These are phyloP conservation scores for Torulaspora pretoriensis DNA, from an alignment of 1,139 yeast species.

Conservation along the genomic window DNA sequence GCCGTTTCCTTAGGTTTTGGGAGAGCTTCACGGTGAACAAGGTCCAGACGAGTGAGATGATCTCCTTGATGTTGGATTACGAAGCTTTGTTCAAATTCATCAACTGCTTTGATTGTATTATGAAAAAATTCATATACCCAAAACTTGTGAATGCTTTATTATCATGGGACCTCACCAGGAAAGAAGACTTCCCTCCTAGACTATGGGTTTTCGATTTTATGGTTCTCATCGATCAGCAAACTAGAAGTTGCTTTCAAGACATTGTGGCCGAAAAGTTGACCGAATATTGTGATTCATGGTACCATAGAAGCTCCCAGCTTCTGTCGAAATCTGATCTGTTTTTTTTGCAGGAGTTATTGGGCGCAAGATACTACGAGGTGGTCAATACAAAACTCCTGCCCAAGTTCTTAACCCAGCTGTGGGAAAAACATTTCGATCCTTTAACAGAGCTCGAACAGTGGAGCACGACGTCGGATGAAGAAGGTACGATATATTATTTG, in stretches of 20 bases:
- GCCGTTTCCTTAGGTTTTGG: slow-evolving; percentile 14
- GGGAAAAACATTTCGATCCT: slow-evolving; percentile 29
- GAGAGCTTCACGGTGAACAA: slow-evolving; percentile 14
- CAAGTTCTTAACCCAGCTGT: slow-evolving; percentile 32
- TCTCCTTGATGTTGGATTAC: slow-evolving; percentile 43
- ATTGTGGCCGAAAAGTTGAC: slow-evolving; percentile 32
- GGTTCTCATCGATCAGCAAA: slow-evolving; percentile 12
- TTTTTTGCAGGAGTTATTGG: slow-evolving; percentile 41
- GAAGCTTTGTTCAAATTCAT: slow-evolving; percentile 39
- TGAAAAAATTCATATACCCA: slow-evolving; percentile 38
- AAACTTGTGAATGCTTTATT: slow-evolving; percentile 37
- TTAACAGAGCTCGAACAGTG: slow-evolving; percentile 24
- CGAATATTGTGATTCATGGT: slow-evolving; percentile 38
- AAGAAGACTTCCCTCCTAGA: slow-evolving; percentile 12
- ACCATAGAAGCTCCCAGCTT: slow-evolving; percentile 29
- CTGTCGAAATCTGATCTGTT: slow-evolving; percentile 31
- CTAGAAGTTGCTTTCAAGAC: slow-evolving; percentile 7
- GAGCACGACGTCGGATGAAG: slow-evolving; percentile 5
- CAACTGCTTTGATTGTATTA: slow-evolving; percentile 25
- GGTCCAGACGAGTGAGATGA: slow-evolving; percentile 21
- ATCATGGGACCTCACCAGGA: slow-evolving; percentile 36
- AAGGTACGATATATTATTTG: slow-evolving; percentile 19
- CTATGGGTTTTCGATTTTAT: slow-evolving; percentile 22
- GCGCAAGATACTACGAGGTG: slow-evolving; percentile 32
- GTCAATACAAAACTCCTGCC: slow-evolving; percentile 36